phyloP scores from a whole-genome alignment of 345 rosid genomes.

The Arabis hirsuta region DNA sequence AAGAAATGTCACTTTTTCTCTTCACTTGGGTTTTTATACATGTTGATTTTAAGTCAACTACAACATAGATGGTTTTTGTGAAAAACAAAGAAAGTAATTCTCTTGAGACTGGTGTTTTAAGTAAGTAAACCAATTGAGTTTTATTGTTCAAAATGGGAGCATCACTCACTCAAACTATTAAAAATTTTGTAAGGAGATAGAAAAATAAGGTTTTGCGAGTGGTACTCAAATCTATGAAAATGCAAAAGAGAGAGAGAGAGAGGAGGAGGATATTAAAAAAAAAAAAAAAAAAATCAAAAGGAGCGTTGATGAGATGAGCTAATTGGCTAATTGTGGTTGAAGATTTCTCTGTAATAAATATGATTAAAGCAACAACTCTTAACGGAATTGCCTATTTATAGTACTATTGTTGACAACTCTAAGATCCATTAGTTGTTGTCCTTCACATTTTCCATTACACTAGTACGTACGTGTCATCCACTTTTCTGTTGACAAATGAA shows the following conservation, averaged over 20 bases:
- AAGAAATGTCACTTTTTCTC: too few relatives aligned
- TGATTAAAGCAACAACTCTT: slow-evolving; percentile 31
- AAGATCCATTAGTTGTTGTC: slow-evolving; percentile 35
- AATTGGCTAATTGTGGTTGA: not conserved
- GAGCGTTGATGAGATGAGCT: slow-evolving; percentile 20
- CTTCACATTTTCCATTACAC: slow-evolving; percentile 40
- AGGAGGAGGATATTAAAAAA: not conserved
- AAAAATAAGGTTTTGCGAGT: slow-evolving; percentile 24
- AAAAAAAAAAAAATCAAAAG: not conserved
- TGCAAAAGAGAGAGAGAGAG: slow-evolving; percentile 7
- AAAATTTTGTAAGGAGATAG: not conserved
- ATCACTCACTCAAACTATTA: slow-evolving; percentile 9
- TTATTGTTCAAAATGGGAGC: not conserved
- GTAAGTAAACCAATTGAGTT: not conserved
- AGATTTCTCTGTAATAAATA: not conserved
- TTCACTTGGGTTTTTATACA: too few relatives aligned
- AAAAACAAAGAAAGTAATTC: not conserved
- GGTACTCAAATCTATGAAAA: slow-evolving; percentile 36
- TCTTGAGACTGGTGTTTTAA: not conserved
- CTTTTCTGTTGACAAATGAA: slow-evolving; percentile 35
- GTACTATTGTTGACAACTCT: slow-evolving; percentile 36
- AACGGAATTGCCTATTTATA: slow-evolving; percentile 31
- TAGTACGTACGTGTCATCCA: slow-evolving; percentile 41
- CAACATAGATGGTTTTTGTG: not conserved
- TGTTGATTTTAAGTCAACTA: too few relatives aligned